Percentiles rank a stretch among this genome's conserved stretches.
Evolutionary conservation across 495 filamentous ascomycete genomes (phyloP).

Genomic region (Xylaria venustula): DNA sequence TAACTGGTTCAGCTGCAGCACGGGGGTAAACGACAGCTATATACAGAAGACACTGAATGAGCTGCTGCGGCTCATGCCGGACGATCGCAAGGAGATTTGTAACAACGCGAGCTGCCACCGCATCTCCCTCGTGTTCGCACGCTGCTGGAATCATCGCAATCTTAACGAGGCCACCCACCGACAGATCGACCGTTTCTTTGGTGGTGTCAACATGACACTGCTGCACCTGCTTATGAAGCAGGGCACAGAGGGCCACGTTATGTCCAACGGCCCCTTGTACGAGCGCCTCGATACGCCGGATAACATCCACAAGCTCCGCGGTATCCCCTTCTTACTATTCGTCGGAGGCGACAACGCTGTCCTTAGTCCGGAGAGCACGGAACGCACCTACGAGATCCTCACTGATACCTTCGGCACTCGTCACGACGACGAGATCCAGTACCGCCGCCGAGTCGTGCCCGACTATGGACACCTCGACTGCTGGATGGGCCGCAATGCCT

Average conservation of each 20-base stretch:
- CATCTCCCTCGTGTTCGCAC: conserved; percentile 58
- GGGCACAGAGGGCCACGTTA: conserved; percentile 52
- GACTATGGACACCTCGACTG: conserved; percentile 68
- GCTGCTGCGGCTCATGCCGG: conserved; percentile 59
- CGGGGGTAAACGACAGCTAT: conserved; percentile 43
- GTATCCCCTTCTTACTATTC: conserved; percentile 58
- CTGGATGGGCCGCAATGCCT: conserved; percentile 63
- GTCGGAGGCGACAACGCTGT: conserved; percentile 61
- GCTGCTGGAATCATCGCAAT: conserved; percentile 63
- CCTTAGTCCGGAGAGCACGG: conserved; percentile 56
- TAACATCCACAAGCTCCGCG: conserved; percentile 52
- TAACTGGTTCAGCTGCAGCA: conserved; percentile 54
- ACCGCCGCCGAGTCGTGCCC: conserved; percentile 53
- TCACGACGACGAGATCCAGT: conserved; percentile 35
- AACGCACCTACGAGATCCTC: conserved; percentile 56
- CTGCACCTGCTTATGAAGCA: conserved; percentile 58
- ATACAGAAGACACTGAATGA: conserved; percentile 57
- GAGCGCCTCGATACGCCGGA: conserved; percentile 44
- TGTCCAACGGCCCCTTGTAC: conserved; percentile 48
- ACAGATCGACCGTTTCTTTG: conserved; percentile 61
- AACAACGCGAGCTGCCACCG: conserved; percentile 62
- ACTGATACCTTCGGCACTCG: conserved; percentile 50
- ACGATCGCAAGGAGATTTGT: conserved; percentile 56
- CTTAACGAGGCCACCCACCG: conserved; percentile 63
- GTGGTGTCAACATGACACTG: conserved; percentile 59